Percentiles rank a stretch among this genome's conserved stretches.
These are phyloP conservation scores for Mycena alexandri DNA, from an alignment of 768 basidiomycete species.

Conservation along the genomic window DNA sequence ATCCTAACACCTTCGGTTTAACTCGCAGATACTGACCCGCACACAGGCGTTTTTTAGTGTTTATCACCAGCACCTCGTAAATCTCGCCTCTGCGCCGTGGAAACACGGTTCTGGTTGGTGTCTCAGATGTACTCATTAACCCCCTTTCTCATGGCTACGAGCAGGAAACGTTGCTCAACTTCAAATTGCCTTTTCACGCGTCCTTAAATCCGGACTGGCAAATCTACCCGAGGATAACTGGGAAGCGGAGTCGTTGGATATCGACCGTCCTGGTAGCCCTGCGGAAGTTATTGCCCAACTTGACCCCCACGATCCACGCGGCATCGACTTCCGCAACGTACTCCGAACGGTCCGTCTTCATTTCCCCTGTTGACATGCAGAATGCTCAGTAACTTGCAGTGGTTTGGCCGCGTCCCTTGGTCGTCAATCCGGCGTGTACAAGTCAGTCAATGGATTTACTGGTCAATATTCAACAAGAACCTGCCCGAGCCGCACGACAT, in stretches of 20 bases:
- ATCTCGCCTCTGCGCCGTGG: constrained; percentile 60
- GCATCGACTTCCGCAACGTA: constrained; percentile 77
- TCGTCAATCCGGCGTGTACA: constrained; percentile 73
- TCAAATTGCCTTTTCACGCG: constrained; percentile 68
- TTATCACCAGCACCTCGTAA: constrained; percentile 67
- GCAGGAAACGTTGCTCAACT: constrained; percentile 64
- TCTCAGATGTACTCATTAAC: background rate
- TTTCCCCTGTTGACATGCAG: constrained; percentile 9
- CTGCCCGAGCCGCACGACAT: constrained; percentile 66
- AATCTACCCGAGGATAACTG: constrained; percentile 62
- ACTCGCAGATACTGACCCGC: constrained; percentile 16
- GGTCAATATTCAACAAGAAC: constrained; percentile 82
- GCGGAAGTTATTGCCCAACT: constrained; percentile 70
- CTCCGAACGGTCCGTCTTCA: constrained; percentile 65
- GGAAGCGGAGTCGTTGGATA: constrained; percentile 66
- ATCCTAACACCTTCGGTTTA: background rate
- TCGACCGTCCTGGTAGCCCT: constrained; percentile 69
- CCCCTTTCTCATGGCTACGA: background rate
- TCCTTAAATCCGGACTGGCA: constrained; percentile 76
- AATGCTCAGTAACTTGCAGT: constrained; percentile 42
- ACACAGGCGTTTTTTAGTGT: constrained; percentile 76
- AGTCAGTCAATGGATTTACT: constrained; percentile 82
- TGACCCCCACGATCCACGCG: constrained; percentile 74
- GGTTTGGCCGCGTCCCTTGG: constrained; percentile 86
- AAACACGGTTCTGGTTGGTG: constrained; percentile 53